phyloP scores from a whole-genome alignment of 2,329 filamentous ascomycete genomes.

The Beauveria varroae region DNA sequence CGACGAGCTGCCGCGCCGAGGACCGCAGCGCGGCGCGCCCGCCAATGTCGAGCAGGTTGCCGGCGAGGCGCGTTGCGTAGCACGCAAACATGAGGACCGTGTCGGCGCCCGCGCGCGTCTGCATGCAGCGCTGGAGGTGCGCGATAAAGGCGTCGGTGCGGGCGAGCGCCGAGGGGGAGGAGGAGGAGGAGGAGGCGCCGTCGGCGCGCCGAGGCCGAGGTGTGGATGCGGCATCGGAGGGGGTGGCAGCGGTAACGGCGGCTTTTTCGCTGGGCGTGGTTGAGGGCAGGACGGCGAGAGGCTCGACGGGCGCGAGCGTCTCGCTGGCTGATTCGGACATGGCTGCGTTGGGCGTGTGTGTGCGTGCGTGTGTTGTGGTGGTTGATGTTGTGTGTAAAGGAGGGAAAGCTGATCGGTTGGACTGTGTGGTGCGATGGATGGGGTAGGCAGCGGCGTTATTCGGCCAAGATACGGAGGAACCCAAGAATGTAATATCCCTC shows the following conservation, averaged over 20 bases:
- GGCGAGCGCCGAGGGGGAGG: constrained; percentile 23
- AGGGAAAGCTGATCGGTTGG: not conserved
- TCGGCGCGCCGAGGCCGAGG: not conserved
- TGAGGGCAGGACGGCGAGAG: constrained; percentile 14
- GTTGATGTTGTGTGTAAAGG: not conserved
- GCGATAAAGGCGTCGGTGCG: constrained; percentile 45
- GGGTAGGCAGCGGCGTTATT: not conserved
- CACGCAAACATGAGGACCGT: constrained; percentile 59
- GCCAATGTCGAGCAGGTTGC: constrained; percentile 42
- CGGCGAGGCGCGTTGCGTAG: constrained; percentile 55
- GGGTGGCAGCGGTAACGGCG: not conserved
- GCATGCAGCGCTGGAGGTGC: constrained; percentile 55
- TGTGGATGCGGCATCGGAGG: constrained; percentile 2
- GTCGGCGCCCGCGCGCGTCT: constrained; percentile 63
- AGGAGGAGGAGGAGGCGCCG: constrained; percentile 5
- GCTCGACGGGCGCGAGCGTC: not conserved
- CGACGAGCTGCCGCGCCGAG: constrained; percentile 43
- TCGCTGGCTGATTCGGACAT: constrained; percentile 5
- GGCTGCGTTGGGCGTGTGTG: not conserved
- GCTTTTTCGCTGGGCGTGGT: constrained; percentile 9
- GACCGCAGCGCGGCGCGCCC: constrained; percentile 50
- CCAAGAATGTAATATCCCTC: not conserved
- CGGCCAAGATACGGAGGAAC: not conserved
- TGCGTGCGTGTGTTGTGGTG: not conserved
- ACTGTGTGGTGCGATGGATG: not conserved